Base-by-base conservation (phyloP, 208 protist species). In the Strigomonas culicis region DNA sequence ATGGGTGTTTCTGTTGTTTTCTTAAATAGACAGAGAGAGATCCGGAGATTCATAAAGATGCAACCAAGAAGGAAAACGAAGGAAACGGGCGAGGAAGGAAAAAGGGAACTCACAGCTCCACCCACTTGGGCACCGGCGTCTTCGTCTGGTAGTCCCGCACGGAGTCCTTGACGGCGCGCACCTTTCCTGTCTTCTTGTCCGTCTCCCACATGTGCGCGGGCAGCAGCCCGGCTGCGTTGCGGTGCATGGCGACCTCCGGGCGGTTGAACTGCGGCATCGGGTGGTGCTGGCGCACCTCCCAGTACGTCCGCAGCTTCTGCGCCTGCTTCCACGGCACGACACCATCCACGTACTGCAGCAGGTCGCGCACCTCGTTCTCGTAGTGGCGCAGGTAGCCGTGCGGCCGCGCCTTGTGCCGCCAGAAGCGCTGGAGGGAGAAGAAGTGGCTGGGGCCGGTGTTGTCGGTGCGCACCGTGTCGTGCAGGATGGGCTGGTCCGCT, bases 161-260 rank as follows among this genome's bases (percentile, higher is more conserved):
- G 24, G 90, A 93, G 70, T 96, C 90, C 84, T 92, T 96, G 53
- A 96, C 84, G 10, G 62, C 79, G 68, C 86, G 89, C 50, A 96
- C 88, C 76, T 93, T 93, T 30, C 90, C 90, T 1, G 90, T 92
- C 80, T 96, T 96, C 79, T 94, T 96, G 71, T 96, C 90, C 13
- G 80, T 90, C 66, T 94, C 88, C 86, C 88, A 96, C 63, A 92
- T 34, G 61, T 96, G 87, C 36, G 88, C 62, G 4, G 90, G 90
- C 47, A 96, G 79, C 55, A 94, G 56, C 15, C 75, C 86, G 6
- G 84, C 76, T 8, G 73, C 84, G 71, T 96, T 96, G 62, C 90
- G 87, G 74, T 96, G 90, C 83, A 94, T 88, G 19, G 82, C 88
- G 63, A 96, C 82, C 77, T 92, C 86, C 0, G 90, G 90, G 25